Conservation (phyloP, 495 filamentous ascomycete species). For the Hypoxylon cercidicola region DNA sequence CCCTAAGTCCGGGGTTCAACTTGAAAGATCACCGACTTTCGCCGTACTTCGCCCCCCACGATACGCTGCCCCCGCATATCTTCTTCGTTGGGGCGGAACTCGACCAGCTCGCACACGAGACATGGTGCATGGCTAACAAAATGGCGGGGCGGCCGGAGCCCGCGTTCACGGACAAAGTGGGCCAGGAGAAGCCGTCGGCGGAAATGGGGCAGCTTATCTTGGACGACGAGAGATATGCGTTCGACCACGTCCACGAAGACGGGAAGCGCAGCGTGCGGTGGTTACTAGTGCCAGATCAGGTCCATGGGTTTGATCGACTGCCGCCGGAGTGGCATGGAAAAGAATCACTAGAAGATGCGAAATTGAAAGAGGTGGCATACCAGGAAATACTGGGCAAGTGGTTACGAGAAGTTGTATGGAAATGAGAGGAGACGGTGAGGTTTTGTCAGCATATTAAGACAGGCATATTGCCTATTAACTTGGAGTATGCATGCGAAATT, state of each 20-base stretch:
- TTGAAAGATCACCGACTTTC: conserved; percentile 46
- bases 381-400: conserved; percentile 46
- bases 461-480: neutral
- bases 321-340: conserved; percentile 29
- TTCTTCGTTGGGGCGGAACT: conserved; percentile 66
- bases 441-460: neutral
- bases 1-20: conserved; percentile 37
- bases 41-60: conserved; percentile 41
- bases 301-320: conserved; percentile 52
- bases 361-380: conserved; percentile 47
- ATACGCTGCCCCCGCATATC: conserved; percentile 45
- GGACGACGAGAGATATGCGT: conserved; percentile 51
- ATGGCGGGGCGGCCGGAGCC: conserved; percentile 45
- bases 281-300: conserved; percentile 53
- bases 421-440: conserved; percentile 12
- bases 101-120: conserved; percentile 52
- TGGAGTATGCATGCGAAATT: too few relatives aligned
- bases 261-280: conserved; percentile 45
- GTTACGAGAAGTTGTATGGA: conserved; percentile 48
- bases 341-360: conserved; percentile 42
- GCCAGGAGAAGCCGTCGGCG: conserved; percentile 31
- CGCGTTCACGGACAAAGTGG: conserved; percentile 32
- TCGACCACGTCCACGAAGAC: conserved; percentile 42
- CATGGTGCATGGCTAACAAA: conserved; percentile 50
- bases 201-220: conserved; percentile 37